phyloP scores from a whole-genome alignment of 768 basidiomycete genomes.

The Tylopilus balloui region DNA sequence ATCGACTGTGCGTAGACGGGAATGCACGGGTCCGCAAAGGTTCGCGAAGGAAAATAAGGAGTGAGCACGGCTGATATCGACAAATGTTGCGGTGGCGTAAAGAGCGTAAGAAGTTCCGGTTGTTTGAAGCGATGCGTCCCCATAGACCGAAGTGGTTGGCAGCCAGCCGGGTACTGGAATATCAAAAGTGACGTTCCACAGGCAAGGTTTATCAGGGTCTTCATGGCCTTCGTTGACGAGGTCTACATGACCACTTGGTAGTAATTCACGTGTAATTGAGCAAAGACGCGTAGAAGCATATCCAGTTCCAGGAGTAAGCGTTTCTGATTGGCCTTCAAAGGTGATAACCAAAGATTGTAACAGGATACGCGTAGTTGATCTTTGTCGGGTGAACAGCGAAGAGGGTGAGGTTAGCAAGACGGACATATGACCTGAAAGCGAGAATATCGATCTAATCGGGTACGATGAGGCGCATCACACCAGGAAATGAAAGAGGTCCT shows the following conservation, averaged over 20 bases:
- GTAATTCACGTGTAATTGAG: conserved; percentile 58
- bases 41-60: conserved; percentile 45
- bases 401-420: conserved; percentile 57
- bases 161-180: conserved; percentile 89
- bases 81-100: conserved; percentile 61
- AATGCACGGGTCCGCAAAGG: conserved; percentile 55
- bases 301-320: conserved; percentile 56
- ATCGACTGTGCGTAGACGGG: conserved; percentile 38
- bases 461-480: conserved; percentile 3
- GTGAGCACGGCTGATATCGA: conserved; percentile 40
- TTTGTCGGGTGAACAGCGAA: conserved; percentile 50
- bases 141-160: conserved; percentile 54
- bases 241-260: conserved; percentile 45
- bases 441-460: conserved; percentile 68
- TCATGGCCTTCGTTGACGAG: conserved; percentile 64
- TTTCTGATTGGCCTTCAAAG: conserved; percentile 86
- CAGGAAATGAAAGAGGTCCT: conserved; percentile 3
- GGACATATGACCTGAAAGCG: conserved; percentile 77
- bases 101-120: conserved; percentile 63
- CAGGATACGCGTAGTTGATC: conserved; percentile 45
- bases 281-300: conserved; percentile 71
- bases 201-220: conserved; percentile 47
- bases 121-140: conserved; percentile 37
- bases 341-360: conserved; percentile 69
- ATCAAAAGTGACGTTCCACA: conserved; percentile 78